Conservation (phyloP, 2,329 filamentous ascomycete genomes). For the Neofusicoccum sp. region DNA sequence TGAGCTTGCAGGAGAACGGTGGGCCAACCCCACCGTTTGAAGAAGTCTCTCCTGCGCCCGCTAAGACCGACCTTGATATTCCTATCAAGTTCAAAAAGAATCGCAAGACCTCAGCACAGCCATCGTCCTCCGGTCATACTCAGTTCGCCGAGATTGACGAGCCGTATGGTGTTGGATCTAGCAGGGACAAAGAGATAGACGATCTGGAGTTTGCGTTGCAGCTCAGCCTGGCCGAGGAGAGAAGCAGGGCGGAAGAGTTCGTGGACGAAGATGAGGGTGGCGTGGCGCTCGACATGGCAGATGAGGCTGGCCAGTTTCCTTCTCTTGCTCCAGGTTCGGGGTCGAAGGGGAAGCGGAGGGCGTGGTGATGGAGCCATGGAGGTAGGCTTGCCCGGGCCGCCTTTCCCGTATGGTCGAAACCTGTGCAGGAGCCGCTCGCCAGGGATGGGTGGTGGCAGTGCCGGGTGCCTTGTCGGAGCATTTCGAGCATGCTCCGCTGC, state of each 20-base stretch:
- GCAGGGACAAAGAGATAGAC: slow-evolving; percentile 46
- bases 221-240: slow-evolving; percentile 60
- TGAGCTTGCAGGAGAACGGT: slow-evolving; percentile 38
- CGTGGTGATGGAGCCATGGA: slow-evolving; percentile 14
- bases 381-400: no score
- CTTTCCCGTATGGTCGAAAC: no score
- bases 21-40: slow-evolving; percentile 17
- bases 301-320: slow-evolving; percentile 13
- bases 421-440: no score
- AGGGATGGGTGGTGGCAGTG: neutral
- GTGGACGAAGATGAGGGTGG: neutral
- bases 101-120: slow-evolving; percentile 21
- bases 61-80: slow-evolving; percentile 37
- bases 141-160: slow-evolving; percentile 25
- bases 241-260: slow-evolving; percentile 42
- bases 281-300: neutral
- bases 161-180: slow-evolving; percentile 40
- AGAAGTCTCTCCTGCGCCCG: slow-evolving; percentile 8
- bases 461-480: neutral
- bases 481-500: neutral
- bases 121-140: slow-evolving; percentile 21
- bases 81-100: slow-evolving; percentile 46
- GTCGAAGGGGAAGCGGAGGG: slow-evolving; percentile 16
- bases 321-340: neutral
- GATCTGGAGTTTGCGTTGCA: slow-evolving; percentile 63